phyloP scores from a whole-genome alignment of 345 rosid genomes.

The Linum lewisii region DNA sequence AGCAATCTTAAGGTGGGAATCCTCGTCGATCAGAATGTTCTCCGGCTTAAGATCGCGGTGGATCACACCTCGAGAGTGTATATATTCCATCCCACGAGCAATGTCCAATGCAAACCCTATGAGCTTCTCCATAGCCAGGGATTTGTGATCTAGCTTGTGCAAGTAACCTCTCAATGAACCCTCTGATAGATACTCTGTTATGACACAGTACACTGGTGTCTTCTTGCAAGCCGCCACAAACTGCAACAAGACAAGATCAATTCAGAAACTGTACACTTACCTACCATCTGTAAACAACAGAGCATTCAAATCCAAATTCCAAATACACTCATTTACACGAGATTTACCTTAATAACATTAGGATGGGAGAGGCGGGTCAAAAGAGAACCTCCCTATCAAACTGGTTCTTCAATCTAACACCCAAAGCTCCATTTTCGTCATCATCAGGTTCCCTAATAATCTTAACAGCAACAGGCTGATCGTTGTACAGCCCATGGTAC shows the following conservation, averaged over 20 bases:
- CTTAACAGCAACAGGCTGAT: conserved; percentile 92
- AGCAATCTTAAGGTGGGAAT: conserved; percentile 72
- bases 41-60: conserved; percentile 99
- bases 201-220: conserved; percentile 56
- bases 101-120: conserved; percentile 61
- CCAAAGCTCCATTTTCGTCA: conserved; percentile 63
- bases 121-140: conserved; percentile 56
- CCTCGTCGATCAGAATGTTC: conserved; percentile 63
- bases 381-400: conserved; percentile 78
- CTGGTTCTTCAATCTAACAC: conserved; percentile 69
- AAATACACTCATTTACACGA: too few species aligned
- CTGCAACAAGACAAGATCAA: conserved; percentile 24
- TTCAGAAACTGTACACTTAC: too few species aligned
- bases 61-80: conserved; percentile 76
- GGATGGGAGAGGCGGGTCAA: conserved; percentile 63
- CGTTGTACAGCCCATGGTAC: conserved; percentile 86
- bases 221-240: conserved; percentile 68
- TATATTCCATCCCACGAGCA: conserved; percentile 88
- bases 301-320: neutral
- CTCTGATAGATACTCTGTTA: conserved; percentile 61
- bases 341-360: conserved; percentile 83
- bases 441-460: conserved; percentile 81
- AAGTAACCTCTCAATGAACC: conserved; percentile 82
- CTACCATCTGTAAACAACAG: too few species aligned
- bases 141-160: conserved; percentile 80